These are phyloP conservation scores for Penicillium bialowiezense DNA, from an alignment of 495 filamentous ascomycete species.

Conservation along the genomic window DNA sequence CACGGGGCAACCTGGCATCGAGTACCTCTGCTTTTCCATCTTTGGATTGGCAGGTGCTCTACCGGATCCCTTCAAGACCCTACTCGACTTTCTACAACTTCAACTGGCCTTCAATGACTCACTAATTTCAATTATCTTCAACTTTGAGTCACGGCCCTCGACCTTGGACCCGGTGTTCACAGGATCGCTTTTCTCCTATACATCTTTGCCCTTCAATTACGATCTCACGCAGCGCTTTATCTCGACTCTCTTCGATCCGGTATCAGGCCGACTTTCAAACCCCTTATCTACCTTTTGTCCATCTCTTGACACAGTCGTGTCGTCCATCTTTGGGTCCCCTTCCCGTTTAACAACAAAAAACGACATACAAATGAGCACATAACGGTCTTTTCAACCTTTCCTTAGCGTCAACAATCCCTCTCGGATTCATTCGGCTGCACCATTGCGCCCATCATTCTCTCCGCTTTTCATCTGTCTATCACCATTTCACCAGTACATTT, in stretches of 20 bases:
- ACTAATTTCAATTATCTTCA: slow-evolving; percentile 33
- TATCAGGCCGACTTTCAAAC: slow-evolving; percentile 15
- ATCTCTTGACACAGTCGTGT: slow-evolving; percentile 26
- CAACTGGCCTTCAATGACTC: slow-evolving; percentile 35
- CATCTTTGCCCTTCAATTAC: slow-evolving; percentile 32
- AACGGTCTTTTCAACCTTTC: slow-evolving; percentile 57
- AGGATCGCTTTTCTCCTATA: slow-evolving; percentile 33
- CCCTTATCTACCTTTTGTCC: slow-evolving; percentile 41
- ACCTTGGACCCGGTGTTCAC: slow-evolving; percentile 46
- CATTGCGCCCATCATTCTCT: slow-evolving; percentile 39
- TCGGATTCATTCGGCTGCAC: slow-evolving; percentile 44
- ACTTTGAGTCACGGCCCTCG: slow-evolving; percentile 34
- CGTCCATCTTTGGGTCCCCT: slow-evolving; percentile 36
- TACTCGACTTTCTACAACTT: background rate
- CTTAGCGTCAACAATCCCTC: slow-evolving; percentile 45
- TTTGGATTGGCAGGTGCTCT: slow-evolving; percentile 36
- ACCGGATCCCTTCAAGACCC: slow-evolving; percentile 24
- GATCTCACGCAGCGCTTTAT: slow-evolving; percentile 52
- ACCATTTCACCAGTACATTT: slow-evolving; percentile 46
- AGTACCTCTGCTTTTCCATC: slow-evolving; percentile 36
- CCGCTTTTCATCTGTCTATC: slow-evolving; percentile 59
- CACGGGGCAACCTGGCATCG: slow-evolving; percentile 37
- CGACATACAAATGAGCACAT: slow-evolving; percentile 64
- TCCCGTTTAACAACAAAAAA: slow-evolving; percentile 35
- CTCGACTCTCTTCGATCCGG: slow-evolving; percentile 20